Conservation (phyloP, 805 yeast genomes). For the Phaffomyces antillensis region DNA sequence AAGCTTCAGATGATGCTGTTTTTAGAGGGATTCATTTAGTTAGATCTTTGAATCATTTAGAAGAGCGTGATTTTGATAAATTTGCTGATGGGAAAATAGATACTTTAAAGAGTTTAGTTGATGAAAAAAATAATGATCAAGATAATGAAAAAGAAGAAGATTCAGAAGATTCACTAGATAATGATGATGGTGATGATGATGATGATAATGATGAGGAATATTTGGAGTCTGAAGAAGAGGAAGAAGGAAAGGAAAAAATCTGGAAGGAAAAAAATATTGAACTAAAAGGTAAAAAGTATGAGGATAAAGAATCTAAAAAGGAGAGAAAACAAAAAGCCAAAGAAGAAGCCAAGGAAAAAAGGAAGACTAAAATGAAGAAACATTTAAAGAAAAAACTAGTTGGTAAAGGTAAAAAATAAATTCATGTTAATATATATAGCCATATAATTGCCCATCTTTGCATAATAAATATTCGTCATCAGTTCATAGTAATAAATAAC, state of each 20-base stretch:
- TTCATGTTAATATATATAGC: background rate
- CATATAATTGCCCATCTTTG: too few species aligned
- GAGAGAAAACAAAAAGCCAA: slow-evolving; percentile 70
- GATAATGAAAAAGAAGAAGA: slow-evolving; percentile 20
- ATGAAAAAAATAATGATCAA: slow-evolving; percentile 15
- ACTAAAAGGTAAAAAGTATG: slow-evolving; percentile 66
- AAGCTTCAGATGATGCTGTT: slow-evolving; percentile 73
- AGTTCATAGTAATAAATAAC: background rate
- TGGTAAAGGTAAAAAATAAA: slow-evolving; percentile 39
- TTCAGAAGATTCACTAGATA: slow-evolving; percentile 7
- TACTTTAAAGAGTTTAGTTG: slow-evolving; percentile 59
- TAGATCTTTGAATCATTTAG: slow-evolving; percentile 72
- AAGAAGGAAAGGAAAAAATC: slow-evolving; percentile 27
- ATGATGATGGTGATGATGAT: slow-evolving; percentile 19
- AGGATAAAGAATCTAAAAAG: slow-evolving; percentile 73
- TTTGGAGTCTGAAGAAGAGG: slow-evolving; percentile 26
- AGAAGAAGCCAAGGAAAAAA: slow-evolving; percentile 68
- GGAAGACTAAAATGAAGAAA: slow-evolving; percentile 78
- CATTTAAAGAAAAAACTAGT: slow-evolving; percentile 72
- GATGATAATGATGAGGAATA: slow-evolving; percentile 23
- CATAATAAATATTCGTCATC: too few species aligned
- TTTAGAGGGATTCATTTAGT: slow-evolving; percentile 77
- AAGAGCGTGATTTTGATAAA: slow-evolving; percentile 83
- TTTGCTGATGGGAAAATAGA: slow-evolving; percentile 76
- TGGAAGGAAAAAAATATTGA: slow-evolving; percentile 37